These are phyloP conservation scores for Lavandula angustifolia DNA, from an alignment of 257 asterid species.

Conservation along the genomic window DNA sequence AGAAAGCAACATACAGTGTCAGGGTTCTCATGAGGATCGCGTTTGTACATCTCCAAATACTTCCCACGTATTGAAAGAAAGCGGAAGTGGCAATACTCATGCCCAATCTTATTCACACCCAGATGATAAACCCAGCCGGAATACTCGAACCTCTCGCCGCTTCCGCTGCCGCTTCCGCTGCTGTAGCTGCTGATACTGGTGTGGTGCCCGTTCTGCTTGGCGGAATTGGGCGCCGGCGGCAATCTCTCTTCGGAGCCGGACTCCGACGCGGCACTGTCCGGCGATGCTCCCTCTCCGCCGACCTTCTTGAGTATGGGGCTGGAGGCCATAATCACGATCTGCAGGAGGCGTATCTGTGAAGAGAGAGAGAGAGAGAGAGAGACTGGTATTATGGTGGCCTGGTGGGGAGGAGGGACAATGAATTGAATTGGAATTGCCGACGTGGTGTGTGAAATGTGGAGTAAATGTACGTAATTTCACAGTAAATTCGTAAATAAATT, in stretches of 20 bases:
- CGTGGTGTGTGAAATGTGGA: not conserved
- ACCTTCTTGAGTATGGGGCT: constrained; percentile 37
- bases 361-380: constrained; percentile 5
- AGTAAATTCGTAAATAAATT: no score
- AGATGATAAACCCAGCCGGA: constrained; percentile 83
- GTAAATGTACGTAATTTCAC: no score
- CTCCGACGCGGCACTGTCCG: constrained; percentile 57
- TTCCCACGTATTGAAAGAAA: constrained; percentile 64
- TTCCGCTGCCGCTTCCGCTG: constrained; percentile 23
- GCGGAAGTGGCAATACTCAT: constrained; percentile 69
- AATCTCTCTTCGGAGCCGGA: constrained; percentile 49
- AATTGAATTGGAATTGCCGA: constrained; percentile 22
- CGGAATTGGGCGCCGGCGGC: constrained; percentile 4
- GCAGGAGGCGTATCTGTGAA: constrained; percentile 2
- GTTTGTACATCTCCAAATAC: constrained; percentile 71
- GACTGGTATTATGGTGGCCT: not conserved
- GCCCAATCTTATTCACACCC: constrained; percentile 78
- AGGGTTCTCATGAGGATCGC: constrained; percentile 70
- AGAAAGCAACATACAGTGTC: constrained; percentile 52
- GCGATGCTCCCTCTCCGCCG: constrained; percentile 41
- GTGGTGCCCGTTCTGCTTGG: constrained; percentile 25
- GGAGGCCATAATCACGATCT: constrained; percentile 44
- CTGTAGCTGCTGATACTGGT: constrained; percentile 35
- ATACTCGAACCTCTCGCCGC: constrained; percentile 49
- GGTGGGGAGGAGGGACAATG: not conserved